Base-by-base conservation (phyloP, 768 basidiomycete genomes). In the Kockovaella imperatae region DNA sequence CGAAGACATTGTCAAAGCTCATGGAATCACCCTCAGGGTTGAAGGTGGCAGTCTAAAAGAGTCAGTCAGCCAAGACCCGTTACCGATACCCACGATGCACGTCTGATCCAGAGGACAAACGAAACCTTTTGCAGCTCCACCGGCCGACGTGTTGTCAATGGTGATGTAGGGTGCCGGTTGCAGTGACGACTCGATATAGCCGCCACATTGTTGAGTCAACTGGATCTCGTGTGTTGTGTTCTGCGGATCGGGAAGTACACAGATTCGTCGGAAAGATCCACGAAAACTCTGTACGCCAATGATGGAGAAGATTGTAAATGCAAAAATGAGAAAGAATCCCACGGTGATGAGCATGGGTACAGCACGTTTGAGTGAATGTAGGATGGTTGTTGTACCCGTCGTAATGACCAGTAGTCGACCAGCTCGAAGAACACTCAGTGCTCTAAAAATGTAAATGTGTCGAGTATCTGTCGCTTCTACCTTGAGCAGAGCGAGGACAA, bases 281-380 rank as follows among this genome's bases (percentile, higher is more conserved):
- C 83, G 81, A 75, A 99, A 99, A 0, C 86, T 80, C 59, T 96
- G 88, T 1, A 95, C 79, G n/a, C 93, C 91, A 49, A 95, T 85
- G 62, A 96, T 85, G 3, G 86, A 87, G 70, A 96, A 95, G 5
- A 97, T 63, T 11, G 81, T 72, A 74, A 89, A 83, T 0, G 89
- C 89, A 60, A 96, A 96, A 18, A 90, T 55, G 14, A 95, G 84
- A 64, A 96, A 96, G 68, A 86, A 86, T 0, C 88, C 80, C 4
- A 96, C 90, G 49, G 83, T 83, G 4, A 88, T 80, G 7, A 97
- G 78, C n/a, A 95, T 74, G 0, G 91, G 89, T 20, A 83, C 79
- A 0, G 91, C 90, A 1, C 81, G 83, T 73, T 96, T 97, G 47
- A 97, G 74, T 2, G 87, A 90, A 50, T 82, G 84, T 76, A 97